Evolutionary conservation across 129 eudicot species (phyloP).

Genomic region (Flaveria brownii): DNA sequence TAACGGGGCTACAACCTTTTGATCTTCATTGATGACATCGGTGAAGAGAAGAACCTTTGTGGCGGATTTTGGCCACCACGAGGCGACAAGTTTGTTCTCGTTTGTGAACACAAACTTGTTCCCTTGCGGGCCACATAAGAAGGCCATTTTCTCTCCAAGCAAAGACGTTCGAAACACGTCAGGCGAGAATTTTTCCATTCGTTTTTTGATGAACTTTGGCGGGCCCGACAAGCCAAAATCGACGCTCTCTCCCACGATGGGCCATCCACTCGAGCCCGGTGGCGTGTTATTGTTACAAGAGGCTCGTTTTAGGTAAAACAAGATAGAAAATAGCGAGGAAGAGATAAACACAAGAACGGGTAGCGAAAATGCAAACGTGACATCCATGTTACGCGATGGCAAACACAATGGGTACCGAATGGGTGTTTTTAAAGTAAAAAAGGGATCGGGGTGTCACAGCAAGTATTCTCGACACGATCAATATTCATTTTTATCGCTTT

Average conservation of each 20-base stretch:
- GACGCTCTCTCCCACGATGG: conserved; percentile 36
- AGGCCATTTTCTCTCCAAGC: conserved; percentile 45
- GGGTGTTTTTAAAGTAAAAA: conserved; percentile 1
- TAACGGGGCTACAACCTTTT: conserved; percentile 33
- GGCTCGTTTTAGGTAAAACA: conserved; percentile 8
- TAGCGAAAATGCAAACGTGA: conserved; percentile 12
- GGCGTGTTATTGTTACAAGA: conserved; percentile 7
- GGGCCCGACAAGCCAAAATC: conserved; percentile 30
- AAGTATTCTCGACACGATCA: neutral
- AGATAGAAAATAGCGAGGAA: conserved; percentile 18
- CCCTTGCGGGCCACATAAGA: conserved; percentile 41
- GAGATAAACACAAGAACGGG: conserved; percentile 15
- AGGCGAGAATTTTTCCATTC: conserved; percentile 32
- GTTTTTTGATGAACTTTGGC: conserved; percentile 27
- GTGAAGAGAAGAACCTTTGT: conserved; percentile 41
- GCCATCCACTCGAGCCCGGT: conserved; percentile 45
- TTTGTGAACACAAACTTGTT: conserved; percentile 45
- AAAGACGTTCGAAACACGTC: conserved; percentile 35
- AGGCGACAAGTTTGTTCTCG: conserved; percentile 37
- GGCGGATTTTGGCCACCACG: conserved; percentile 54
- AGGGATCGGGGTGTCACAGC: neutral
- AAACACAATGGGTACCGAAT: neutral
- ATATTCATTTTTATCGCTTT: neutral
- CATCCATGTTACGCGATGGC: conserved; percentile 28
- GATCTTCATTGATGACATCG: conserved; percentile 30